Evolutionary conservation across 495 filamentous ascomycete genomes (phyloP), one percentile per base, ranked within the genome.

Genomic region (Penicillium soppii): DNA sequence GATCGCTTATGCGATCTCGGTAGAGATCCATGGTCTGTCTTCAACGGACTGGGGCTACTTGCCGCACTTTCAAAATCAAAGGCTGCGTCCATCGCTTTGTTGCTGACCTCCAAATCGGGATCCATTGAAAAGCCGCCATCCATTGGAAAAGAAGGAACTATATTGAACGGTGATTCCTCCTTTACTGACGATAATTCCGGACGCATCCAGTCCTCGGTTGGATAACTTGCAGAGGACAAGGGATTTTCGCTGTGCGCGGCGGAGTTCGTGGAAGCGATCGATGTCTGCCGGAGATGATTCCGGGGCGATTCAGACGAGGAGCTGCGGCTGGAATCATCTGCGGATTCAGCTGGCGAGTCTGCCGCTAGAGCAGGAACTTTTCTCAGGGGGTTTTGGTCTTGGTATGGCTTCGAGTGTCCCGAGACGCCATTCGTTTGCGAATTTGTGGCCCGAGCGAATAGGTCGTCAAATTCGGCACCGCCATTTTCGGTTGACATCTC

Each of bases 61-160:
- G 83, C 81, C 13, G 84, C 84, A 55, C 83, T 85, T 22, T 86
- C 83, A 61, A 89, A 87, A 56, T 88, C 83, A 57, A 88, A 87
- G 19, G 81, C 76, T 29, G 80, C 74, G 56, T 82, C 77, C 83
- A 88, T 86, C 3, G 72, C 73, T 43, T 74, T 78, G 63, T 85
- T 82, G 60, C 75, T 84, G 29, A 76, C 75, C 52, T 80, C 76
- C 43, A 80, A 61, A 47, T 81, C 76, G 27, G 72, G 53, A 39
- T 71, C 70, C 58, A 71, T 56, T 1, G 65, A 48, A 38, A 69
- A 68, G 0, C 53, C 47, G 10, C 46, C 50, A 45, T 71, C 64
- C 41, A 74, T 56, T n/a, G 66, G 56, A 25, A 71, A 55, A 7
- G 67, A 66, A 8, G 71, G 57, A 25, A 74, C 69, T 30, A 75